phyloP scores from a whole-genome alignment of 192 early-diverging fungal species.

The Entomortierella parvispora region DNA sequence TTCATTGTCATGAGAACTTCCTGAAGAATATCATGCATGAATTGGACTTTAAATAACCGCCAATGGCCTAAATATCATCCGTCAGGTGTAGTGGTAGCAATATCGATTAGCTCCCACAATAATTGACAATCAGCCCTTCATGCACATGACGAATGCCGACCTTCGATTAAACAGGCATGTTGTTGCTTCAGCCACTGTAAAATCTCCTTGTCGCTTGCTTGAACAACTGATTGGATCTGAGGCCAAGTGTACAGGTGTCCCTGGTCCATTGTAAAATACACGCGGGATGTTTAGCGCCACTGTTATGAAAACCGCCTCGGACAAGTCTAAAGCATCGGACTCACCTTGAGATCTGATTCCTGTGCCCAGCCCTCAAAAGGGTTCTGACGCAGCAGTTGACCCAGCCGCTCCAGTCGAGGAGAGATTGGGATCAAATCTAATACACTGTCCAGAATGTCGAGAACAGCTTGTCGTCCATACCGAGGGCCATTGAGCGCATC shows the following conservation, averaged over 20 bases:
- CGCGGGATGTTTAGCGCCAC: too few species aligned
- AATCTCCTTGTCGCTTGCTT: constrained; percentile 59
- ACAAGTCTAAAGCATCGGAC: too few species aligned
- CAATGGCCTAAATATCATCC: constrained; percentile 26
- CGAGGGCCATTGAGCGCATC: background rate
- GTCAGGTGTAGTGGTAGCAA: too few species aligned
- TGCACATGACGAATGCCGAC: too few species aligned
- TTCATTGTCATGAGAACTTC: constrained; percentile 32
- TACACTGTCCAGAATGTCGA: constrained; percentile 52
- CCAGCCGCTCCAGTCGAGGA: constrained; percentile 54
- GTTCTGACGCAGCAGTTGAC: constrained; percentile 34
- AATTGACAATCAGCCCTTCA: too few species aligned
- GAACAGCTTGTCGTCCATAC: constrained; percentile 25
- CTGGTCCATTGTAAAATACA: constrained; percentile 17
- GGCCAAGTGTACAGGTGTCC: constrained; percentile 43
- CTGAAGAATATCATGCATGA: constrained; percentile 45
- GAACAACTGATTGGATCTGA: constrained; percentile 53
- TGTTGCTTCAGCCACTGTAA: constrained; percentile 49
- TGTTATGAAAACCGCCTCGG: too few species aligned
- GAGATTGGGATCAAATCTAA: constrained; percentile 56
- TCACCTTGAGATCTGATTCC: constrained; percentile 36
- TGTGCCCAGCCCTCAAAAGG: constrained; percentile 55
- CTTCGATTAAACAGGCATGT: constrained; percentile 47
- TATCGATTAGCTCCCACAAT: too few species aligned
- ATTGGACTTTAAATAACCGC: constrained; percentile 33